Evolutionary conservation across 2,329 filamentous ascomycete species (phyloP).

Genomic region (Diplodia sapinea): DNA sequence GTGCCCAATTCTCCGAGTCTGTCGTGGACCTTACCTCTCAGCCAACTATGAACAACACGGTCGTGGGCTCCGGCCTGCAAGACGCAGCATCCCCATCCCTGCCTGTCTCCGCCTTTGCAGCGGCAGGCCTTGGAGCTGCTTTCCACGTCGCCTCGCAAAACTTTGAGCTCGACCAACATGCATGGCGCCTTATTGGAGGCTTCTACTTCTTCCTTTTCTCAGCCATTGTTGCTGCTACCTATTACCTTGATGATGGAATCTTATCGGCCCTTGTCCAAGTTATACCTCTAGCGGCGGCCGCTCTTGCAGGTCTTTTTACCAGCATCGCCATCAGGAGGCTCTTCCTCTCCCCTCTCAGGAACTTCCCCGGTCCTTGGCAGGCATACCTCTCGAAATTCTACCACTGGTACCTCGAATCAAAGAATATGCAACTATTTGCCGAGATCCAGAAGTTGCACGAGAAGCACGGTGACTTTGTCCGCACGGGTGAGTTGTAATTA

Average conservation of each 20-base stretch:
- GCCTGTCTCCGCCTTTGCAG: background rate
- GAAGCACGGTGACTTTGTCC: conserved; percentile 31
- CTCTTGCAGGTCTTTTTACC: conserved; percentile 33
- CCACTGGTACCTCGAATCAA: conserved; percentile 3
- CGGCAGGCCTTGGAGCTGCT: conserved; percentile 2
- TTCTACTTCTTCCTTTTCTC: background rate
- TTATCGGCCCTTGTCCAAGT: background rate
- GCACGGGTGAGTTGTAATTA: conserved; percentile 32
- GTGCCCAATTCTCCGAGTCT: background rate
- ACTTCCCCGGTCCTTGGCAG: conserved; percentile 32
- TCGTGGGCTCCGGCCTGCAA: background rate
- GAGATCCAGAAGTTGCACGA: conserved; percentile 29
- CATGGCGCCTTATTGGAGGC: conserved; percentile 9
- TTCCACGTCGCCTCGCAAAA: conserved; percentile 7
- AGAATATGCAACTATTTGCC: conserved; percentile 14
- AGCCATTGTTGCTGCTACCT: background rate
- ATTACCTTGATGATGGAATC: background rate
- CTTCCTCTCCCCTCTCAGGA: conserved; percentile 49
- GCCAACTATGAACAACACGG: conserved; percentile 3
- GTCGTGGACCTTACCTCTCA: background rate
- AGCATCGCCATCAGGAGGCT: conserved; percentile 50
- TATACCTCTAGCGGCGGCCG: background rate
- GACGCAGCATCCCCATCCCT: background rate
- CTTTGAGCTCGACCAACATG: conserved; percentile 15
- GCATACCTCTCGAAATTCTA: conserved; percentile 28